Evolutionary conservation across 1,284 basidiomycete genomes (phyloP).

Genomic region (Cutaneotrichosporon sp.): DNA sequence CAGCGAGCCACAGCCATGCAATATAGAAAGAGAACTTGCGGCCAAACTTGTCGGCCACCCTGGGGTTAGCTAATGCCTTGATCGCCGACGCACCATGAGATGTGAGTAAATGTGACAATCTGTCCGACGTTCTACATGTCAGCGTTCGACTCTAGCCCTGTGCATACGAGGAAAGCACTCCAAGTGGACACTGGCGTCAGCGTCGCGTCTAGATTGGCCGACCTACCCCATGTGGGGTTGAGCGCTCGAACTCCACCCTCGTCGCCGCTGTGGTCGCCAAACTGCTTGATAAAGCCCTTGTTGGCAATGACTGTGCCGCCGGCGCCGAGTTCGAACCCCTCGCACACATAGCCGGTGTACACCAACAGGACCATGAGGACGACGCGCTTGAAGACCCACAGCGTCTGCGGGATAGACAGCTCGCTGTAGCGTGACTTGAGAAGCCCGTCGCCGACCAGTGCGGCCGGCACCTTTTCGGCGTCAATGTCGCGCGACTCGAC

Average conservation of each 20-base stretch:
- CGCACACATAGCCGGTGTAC: conserved; percentile 22
- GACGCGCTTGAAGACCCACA: conserved; percentile 21
- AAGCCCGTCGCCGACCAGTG: neutral
- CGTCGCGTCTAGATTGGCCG: neutral
- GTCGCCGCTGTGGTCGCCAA: conserved; percentile 3
- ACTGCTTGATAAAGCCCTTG: conserved; percentile 18
- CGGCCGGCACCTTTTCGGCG: neutral
- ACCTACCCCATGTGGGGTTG: conserved; percentile 15
- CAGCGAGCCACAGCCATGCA: conserved; percentile 10
- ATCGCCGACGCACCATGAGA: neutral
- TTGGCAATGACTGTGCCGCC: conserved; percentile 17
- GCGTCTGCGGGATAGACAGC: conserved; percentile 14
- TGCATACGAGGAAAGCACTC: conserved; percentile 15
- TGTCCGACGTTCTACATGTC: conserved; percentile 7
- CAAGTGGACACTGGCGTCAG: conserved; percentile 18
- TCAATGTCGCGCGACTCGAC: neutral
- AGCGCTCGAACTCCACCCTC: conserved; percentile 10
- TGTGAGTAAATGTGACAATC: conserved; percentile 9
- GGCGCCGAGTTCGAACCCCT: conserved; percentile 20
- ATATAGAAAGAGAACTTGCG: conserved; percentile 16
- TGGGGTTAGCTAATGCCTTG: neutral
- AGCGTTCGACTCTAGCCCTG: neutral
- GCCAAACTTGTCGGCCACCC: conserved; percentile 20
- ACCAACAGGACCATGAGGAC: conserved; percentile 14
- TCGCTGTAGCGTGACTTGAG: conserved; percentile 22